These are phyloP conservation scores for Polychaeton citri DNA, from an alignment of 2,329 filamentous ascomycete species.

Conservation along the genomic window DNA sequence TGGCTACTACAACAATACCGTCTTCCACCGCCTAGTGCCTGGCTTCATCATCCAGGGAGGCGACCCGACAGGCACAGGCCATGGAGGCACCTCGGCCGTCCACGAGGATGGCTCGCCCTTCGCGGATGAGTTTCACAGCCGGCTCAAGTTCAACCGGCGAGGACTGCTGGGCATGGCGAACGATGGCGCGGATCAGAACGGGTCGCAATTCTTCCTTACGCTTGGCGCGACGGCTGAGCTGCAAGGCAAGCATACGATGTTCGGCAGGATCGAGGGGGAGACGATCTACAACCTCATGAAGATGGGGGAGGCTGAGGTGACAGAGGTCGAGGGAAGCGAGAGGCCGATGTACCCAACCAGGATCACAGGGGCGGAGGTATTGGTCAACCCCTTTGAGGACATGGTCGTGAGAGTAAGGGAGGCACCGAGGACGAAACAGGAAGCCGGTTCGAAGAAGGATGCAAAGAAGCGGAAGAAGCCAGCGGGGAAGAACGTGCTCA, in stretches of 20 bases:
- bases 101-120: slow-evolving; percentile 64
- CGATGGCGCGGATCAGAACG: slow-evolving; percentile 69
- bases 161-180: slow-evolving; percentile 96
- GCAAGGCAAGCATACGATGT: slow-evolving; percentile 81
- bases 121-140: slow-evolving; percentile 80
- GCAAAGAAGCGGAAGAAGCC: slow-evolving; percentile 54
- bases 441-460: slow-evolving; percentile 31
- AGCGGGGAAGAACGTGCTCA: slow-evolving; percentile 61
- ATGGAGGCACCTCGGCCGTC: slow-evolving; percentile 85
- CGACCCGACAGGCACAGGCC: slow-evolving; percentile 83
- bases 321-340: slow-evolving; percentile 56
- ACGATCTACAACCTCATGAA: slow-evolving; percentile 93
- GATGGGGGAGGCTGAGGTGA: slow-evolving; percentile 78
- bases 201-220: slow-evolving; percentile 95
- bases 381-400: slow-evolving; percentile 71
- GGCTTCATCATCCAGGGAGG: slow-evolving; percentile 91
- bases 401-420: slow-evolving; percentile 58
- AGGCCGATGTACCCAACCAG: slow-evolving; percentile 75
- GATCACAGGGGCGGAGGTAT: slow-evolving; percentile 59
- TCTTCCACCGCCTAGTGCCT: slow-evolving; percentile 86
- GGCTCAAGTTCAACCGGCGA: slow-evolving; percentile 82
- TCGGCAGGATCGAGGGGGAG: slow-evolving; percentile 81
- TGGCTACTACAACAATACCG: slow-evolving; percentile 85
- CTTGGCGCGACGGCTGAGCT: slow-evolving; percentile 71
- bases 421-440: slow-evolving; percentile 35